Evolutionary conservation across 805 yeast species (phyloP), one percentile per base, ranked within the genome.

Genomic region (Saturnispora besseyi): DNA sequence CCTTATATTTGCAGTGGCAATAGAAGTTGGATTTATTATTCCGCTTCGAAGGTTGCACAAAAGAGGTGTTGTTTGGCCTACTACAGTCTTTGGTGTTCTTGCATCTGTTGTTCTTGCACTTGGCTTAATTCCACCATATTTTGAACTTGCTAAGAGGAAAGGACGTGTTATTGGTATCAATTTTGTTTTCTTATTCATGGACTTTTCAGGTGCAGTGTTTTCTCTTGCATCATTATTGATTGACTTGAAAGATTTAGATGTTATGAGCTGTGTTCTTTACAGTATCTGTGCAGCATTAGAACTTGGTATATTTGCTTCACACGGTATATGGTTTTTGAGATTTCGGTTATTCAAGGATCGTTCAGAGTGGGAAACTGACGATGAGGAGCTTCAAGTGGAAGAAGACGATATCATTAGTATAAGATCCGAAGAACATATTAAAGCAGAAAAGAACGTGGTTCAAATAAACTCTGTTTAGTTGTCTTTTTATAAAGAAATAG

Each of bases 181-280:
- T 58, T 77, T 77, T 51, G 55, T 73, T 2, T 78, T 78, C 48
- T 64, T 78, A 43, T 53, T 59, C n/a, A 65, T 75, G 63, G 82
- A 78, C 58, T 66, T 77, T 4, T 58, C 67, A 43, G 82, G 82
- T 4, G 82, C 81, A 1, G 66, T 72, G 41, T 79, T 89, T 55
- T 84, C 95, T 7, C 72, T 86, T 54, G 72, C 77, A 42, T 64
- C 72, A 1, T 73, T 82, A 36, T 93, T 83, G 3, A 77, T 48
- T 12, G 63, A 69, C 7, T 67, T 70, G 6, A 74, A 72, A 1
- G 71, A 73, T 34, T 59, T 85, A 61, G 96, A 90, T 63, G 64
- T 79, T n/a, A 74, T 91, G 77, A 93, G 96, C 41, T 75, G 86
- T 54, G 73, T 85, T 0, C 71, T 90, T 34, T 90, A 90, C 62